Evolutionary conservation across 768 basidiomycete genomes (phyloP), one percentile per base, ranked within the genome.

Genomic region (Suillus fuscotomentosus): DNA sequence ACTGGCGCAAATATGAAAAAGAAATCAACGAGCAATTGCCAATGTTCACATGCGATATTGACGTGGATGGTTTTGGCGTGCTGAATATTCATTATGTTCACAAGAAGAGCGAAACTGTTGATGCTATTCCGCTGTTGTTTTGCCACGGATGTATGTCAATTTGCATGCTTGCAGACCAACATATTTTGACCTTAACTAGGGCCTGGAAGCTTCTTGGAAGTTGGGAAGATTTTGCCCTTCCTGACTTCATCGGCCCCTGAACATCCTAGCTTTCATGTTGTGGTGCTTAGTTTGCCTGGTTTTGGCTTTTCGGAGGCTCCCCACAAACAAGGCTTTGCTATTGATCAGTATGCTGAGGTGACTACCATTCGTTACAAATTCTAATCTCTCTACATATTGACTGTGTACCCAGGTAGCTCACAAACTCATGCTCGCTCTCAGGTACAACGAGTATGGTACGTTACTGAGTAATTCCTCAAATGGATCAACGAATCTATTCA

Each of bases 141-240:
- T 80, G 87, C 17, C 87, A 89, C 63, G 88, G 88, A 47, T 88
- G 87, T 80, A 57, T 4, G 55, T 57, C 22, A 6, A 7, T 24
- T 50, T 22, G 9, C 24, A 39, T 57, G 2, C 9, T 15, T 2
- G 15, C 38, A 24, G 3, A 56, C 15, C 2, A 22, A 17, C 14
- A 38, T 24, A 13, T 39, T 24, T 14, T 57, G 2, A 39, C 38
- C 38, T 24, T 17, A 22, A 38, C 14, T 63, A 87, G 87, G 88
- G 88, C 86, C 87, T 0, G 87, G 88, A 61, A 79, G 82, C 61
- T 86, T 88, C 70, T 62, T 83, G 24, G 87, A 89, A 74, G 83
- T 81, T 9, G 70, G 76, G 48, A 89, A 88, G 75, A 75, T 89
- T 24, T 51, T 54, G 53, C 85, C 86, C 3, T 69, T 87, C 5